A percentile compares a stretch with the other conserved stretches of the same genome.
These are phyloP conservation scores for Punctularia strigosozonata DNA, from an alignment of 768 basidiomycete species.

Conservation along the genomic window DNA sequence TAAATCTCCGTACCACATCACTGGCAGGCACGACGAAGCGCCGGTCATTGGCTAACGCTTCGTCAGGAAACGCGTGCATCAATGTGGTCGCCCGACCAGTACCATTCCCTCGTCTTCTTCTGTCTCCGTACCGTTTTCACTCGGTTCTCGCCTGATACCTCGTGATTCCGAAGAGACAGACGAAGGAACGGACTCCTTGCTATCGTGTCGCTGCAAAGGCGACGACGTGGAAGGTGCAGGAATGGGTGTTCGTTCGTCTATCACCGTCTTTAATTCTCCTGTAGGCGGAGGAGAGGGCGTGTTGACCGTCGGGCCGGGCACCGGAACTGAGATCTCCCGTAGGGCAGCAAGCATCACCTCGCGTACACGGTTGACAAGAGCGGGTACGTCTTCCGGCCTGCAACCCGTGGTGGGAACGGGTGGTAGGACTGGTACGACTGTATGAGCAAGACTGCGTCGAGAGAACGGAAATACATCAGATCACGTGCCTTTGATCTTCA, in stretches of 20 bases:
- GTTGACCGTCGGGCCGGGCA: constrained; percentile 20
- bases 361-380: constrained; percentile 55
- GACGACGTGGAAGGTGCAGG: constrained; percentile 9
- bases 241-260: neutral
- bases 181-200: constrained; percentile 16
- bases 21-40: too few species aligned
- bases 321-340: constrained; percentile 59
- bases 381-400: constrained; percentile 55
- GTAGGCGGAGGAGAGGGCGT: constrained; percentile 2
- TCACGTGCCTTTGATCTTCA: constrained; percentile 71
- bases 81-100: constrained; percentile 62
- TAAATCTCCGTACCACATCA: too few species aligned
- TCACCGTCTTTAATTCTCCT: neutral
- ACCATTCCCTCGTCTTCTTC: constrained; percentile 84
- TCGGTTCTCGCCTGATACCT: constrained; percentile 27
- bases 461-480: constrained; percentile 1
- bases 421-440: constrained; percentile 60
- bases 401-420: constrained; percentile 71
- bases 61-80: too few species aligned
- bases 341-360: constrained; percentile 72
- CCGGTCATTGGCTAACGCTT: too few species aligned
- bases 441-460: constrained; percentile 2
- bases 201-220: constrained; percentile 14
- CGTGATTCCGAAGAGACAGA: constrained; percentile 15
- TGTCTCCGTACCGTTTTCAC: constrained; percentile 60